Base-by-base conservation (phyloP, 306 rosid species). In the Mimosa pudica region DNA sequence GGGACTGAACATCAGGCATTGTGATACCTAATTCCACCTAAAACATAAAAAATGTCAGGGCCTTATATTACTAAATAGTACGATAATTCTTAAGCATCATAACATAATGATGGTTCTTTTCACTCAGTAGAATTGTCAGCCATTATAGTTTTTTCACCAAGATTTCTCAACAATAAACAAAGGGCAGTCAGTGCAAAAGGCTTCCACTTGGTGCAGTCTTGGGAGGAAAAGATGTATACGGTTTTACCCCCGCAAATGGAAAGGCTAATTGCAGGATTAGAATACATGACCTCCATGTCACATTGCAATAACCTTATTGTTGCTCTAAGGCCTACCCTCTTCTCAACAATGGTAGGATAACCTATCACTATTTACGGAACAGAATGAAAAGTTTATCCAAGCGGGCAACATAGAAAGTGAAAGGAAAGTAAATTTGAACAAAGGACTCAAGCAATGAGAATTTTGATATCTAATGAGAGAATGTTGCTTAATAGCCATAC, bases 1-100 rank as follows among this genome's bases (percentile, higher is more conserved):
- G 90, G 55, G 78, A 64, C 45, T 95, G 92, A 80, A 92, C 93
- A 81, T 94, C 98, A 12, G 98, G 98, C 98, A 95, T 95, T 73
- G 70, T 85, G 82, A 65, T 45, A 74, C 9, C 87, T 69, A 80
- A 71, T 70, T 80, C 65, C 61, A 85, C 87, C 90, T 86, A 81
- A 70, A 87, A 80, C 7, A 17, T 2, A 63, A 30, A 35, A 69
- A 8, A 14, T 30, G 18, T 44, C 10, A 7, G 18, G 20, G 10
- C 33, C 13, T 18, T 30, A 13, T 16, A 45, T 11, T 8, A 51
- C 30, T 44, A 38, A 10, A 67, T 13, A 10, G 32, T 0, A 32
- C 24, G 65, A 14, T 33, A 9, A 47, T 49, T 16, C 66, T 35
- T 14, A 14, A 30, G 13, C 42, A 24, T 18, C 69, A 18, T 16